A percentile compares a stretch with the other conserved stretches of the same genome.
Evolutionary conservation across 345 rosid species (phyloP).

Genomic region (Barbarea vulgaris): DNA sequence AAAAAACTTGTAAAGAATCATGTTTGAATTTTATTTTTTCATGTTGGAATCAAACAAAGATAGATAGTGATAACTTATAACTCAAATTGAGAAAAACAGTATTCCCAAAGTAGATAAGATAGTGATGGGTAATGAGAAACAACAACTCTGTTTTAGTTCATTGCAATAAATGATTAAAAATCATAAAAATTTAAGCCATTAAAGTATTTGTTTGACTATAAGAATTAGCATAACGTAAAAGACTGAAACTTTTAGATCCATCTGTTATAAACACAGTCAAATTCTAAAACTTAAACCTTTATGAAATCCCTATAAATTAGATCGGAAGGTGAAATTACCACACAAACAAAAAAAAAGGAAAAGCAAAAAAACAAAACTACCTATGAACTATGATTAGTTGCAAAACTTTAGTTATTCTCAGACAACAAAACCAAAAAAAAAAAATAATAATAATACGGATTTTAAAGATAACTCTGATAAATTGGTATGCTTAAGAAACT

Average conservation of each 20-base stretch:
- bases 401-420: background rate
- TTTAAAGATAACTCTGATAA: background rate
- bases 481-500: background rate
- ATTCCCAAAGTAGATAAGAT: slow-evolving; percentile 1
- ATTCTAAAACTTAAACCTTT: background rate
- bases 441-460: background rate
- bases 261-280: background rate
- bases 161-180: background rate
- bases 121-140: background rate
- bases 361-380: background rate
- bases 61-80: slow-evolving; percentile 11
- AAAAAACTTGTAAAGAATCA: slow-evolving; percentile 2
- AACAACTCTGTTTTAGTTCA: background rate
- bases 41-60: slow-evolving; percentile 27
- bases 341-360: background rate
- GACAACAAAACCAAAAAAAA: background rate
- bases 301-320: background rate
- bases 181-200: background rate
- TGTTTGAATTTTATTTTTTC: background rate
- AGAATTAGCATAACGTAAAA: background rate
- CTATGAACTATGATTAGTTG: background rate
- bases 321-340: background rate
- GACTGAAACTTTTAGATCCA: background rate
- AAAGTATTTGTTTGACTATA: background rate
- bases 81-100: background rate